A percentile compares a stretch with the other conserved stretches of the same genome.
phyloP scores from a whole-genome alignment of 2,329 filamentous ascomycete species.

The Thielaviopsis populi region DNA sequence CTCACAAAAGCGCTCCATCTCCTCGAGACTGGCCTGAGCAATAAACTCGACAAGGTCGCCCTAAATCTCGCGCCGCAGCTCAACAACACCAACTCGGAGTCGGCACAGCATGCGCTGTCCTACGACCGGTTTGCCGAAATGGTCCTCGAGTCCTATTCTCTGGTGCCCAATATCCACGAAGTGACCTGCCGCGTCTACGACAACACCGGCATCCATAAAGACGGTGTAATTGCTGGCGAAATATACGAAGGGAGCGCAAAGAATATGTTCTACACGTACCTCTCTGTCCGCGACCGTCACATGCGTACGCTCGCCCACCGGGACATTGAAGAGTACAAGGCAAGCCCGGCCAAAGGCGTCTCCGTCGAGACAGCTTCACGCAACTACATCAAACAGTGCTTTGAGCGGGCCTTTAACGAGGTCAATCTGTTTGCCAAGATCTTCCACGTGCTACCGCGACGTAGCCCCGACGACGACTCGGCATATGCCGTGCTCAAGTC shows the following conservation, averaged over 20 bases:
- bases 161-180: slow-evolving; percentile 41
- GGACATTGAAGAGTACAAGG: slow-evolving; percentile 38
- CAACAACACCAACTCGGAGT: slow-evolving; percentile 40
- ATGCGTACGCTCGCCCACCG: slow-evolving; percentile 37
- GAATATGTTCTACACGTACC: slow-evolving; percentile 40
- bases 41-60: slow-evolving; percentile 37
- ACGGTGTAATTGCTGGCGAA: slow-evolving; percentile 31
- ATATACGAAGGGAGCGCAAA: slow-evolving; percentile 40
- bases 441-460: slow-evolving; percentile 41
- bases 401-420: slow-evolving; percentile 43
- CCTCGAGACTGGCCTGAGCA: slow-evolving; percentile 42
- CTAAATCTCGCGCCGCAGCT: slow-evolving; percentile 41
- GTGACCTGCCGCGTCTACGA: slow-evolving; percentile 39
- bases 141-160: slow-evolving; percentile 39
- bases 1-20: slow-evolving; percentile 52
- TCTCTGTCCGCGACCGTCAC: slow-evolving; percentile 38
- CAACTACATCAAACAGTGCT: slow-evolving; percentile 44
- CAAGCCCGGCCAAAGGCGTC: slow-evolving; percentile 33
- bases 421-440: slow-evolving; percentile 37
- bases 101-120: slow-evolving; percentile 42
- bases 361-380: slow-evolving; percentile 40
- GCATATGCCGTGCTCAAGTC: slow-evolving; percentile 36
- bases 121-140: slow-evolving; percentile 46
- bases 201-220: slow-evolving; percentile 32
- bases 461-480: slow-evolving; percentile 34